Evolutionary conservation across 1,284 basidiomycete species (phyloP).

Genomic region (Apiotrichum porosum): DNA sequence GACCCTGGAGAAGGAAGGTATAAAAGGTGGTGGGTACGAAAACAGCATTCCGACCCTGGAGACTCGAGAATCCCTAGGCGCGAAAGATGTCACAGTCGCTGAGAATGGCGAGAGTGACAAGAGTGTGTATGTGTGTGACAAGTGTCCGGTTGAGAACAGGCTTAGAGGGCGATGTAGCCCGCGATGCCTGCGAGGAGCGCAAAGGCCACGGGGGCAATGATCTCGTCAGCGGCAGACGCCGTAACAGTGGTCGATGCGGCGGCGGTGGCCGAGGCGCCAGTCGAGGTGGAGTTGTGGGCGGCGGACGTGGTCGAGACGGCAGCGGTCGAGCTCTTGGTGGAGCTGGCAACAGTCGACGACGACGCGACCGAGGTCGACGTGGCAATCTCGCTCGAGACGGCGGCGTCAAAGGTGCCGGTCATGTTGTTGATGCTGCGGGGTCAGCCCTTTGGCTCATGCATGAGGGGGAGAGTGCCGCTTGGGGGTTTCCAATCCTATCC

Average conservation of each 20-base stretch:
- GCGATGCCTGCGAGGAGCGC: constrained; percentile 23
- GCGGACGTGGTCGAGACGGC: constrained; percentile 9
- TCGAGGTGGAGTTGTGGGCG: constrained; percentile 1
- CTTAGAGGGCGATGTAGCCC: constrained; percentile 25
- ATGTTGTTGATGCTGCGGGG: constrained; percentile 33
- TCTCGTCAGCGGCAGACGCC: constrained; percentile 9
- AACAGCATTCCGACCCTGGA: no score
- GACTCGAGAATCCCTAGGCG: no score
- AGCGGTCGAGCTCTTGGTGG: constrained; percentile 1
- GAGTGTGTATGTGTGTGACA: no score
- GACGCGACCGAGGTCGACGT: constrained; percentile 13
- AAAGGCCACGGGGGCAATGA: constrained; percentile 18
- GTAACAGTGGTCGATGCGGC: constrained; percentile 5
- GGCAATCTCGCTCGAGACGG: constrained; percentile 17
- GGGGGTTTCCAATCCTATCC: not conserved
- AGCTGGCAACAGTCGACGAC: not conserved
- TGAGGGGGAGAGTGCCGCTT: not conserved
- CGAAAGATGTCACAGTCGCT: no score
- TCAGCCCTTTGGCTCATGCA: no score
- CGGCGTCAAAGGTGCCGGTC: constrained; percentile 43
- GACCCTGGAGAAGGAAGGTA: no score
- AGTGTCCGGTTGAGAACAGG: no score
- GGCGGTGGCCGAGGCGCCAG: constrained; percentile 7
- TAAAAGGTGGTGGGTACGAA: no score
- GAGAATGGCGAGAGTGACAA: no score